Evolutionary conservation across 2,329 filamentous ascomycete genomes (phyloP), one percentile per base, ranked within the genome.

Genomic region (Exserohilum rostratum): DNA sequence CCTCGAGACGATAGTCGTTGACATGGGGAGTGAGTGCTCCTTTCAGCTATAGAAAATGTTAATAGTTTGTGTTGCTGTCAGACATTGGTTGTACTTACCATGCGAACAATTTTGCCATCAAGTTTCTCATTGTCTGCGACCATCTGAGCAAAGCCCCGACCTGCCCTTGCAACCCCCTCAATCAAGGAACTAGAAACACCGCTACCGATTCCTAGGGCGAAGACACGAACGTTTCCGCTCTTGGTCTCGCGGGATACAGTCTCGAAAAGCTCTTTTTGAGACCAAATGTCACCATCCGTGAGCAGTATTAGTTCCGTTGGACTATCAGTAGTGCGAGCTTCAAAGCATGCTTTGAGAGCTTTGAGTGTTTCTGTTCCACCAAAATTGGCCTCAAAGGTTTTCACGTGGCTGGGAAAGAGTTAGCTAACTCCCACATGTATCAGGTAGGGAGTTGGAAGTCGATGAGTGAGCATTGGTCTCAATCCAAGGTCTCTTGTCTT

Each of bases 271-370:
- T 40, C 9, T 3, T 46, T 12, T 34, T 50, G 46, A 9, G 15
- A 12, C 51, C 38, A 54, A 13, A 50, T 54, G n/a, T 54, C 46
- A 13, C 51, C 51, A 17, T 54, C 46, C 3, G 46, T 54, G 5
- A 54, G 51, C 17, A 54, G 34, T 34, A 54, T 45, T 10, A 54
- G 18, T 20, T 54, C 51, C 7, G 51, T 54, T 12, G 20, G 39
- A 10, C n/a, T 22, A 9, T 30, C 39, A 7, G n/a, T 40, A 12
- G 31, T 34, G 5, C 51, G 39, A 13, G 7, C n/a, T 39, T 50
- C 18, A 20, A 44, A 50, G 33, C 46, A 50, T 10, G 39, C 46
- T 20, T 50, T 3, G 4, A 54, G 18, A 12, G 51, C 51, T 0
- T 2, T 0, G 6, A 54, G 34, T 9, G 51, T 54, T 20, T 54